These are phyloP conservation scores for Fusarium secorum DNA, from an alignment of 2,329 filamentous ascomycete genomes.

Conservation along the genomic window DNA sequence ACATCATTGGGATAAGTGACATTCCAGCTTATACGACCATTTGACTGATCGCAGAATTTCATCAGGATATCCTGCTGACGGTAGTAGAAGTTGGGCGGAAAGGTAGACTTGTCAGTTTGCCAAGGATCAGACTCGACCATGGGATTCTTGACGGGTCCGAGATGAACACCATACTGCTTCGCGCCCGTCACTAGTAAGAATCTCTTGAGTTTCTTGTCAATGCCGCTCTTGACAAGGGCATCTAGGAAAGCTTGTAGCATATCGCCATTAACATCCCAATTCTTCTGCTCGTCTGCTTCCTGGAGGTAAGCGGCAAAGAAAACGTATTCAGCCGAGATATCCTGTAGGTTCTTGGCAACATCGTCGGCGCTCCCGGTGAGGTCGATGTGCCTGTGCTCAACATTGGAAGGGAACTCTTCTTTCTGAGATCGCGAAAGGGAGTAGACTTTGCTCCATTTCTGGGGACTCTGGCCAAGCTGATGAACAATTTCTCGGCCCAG, in stretches of 20 bases:
- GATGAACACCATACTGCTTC: slow-evolving; percentile 12
- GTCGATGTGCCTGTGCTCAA: slow-evolving; percentile 8
- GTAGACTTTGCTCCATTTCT: slow-evolving; percentile 10
- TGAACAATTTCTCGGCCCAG: slow-evolving; percentile 2
- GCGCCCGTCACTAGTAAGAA: neutral
- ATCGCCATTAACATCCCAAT: slow-evolving; percentile 7
- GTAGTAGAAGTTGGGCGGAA: slow-evolving; percentile 21
- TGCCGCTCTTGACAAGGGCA: neutral
- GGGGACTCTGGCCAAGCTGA: neutral
- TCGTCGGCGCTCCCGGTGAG: neutral
- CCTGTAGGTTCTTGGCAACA: neutral
- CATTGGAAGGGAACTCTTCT: slow-evolving; percentile 7
- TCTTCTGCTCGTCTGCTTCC: neutral
- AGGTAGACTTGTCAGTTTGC: neutral
- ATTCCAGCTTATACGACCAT: neutral
- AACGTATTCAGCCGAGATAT: neutral
- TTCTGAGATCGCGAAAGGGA: slow-evolving; percentile 4
- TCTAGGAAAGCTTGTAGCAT: slow-evolving; percentile 4
- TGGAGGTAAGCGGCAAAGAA: slow-evolving; percentile 13
- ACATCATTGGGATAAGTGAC: slow-evolving; percentile 18
- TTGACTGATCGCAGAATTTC: neutral
- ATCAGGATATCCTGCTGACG: slow-evolving; percentile 6
- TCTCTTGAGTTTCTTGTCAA: neutral
- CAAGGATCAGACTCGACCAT: slow-evolving; percentile 11
- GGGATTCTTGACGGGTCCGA: slow-evolving; percentile 4